These are phyloP conservation scores for Canariomyces notabilis DNA, from an alignment of 2,329 filamentous ascomycete species.

Conservation along the genomic window DNA sequence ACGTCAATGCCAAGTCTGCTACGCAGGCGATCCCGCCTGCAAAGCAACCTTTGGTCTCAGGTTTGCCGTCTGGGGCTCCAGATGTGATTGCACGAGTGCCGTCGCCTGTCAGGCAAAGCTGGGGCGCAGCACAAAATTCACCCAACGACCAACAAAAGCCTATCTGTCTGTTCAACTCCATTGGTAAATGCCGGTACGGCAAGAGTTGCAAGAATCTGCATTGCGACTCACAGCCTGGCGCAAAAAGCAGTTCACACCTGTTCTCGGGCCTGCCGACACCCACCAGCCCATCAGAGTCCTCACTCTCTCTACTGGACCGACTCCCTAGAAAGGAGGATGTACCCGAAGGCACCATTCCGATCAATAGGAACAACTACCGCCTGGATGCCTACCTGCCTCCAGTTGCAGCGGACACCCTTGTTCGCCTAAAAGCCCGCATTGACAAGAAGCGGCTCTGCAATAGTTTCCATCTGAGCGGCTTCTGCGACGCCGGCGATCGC, in stretches of 20 bases:
- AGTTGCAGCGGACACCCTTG: constrained; percentile 15
- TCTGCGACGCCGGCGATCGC: constrained; percentile 21
- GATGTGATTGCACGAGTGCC: neutral
- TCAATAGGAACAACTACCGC: constrained; percentile 28
- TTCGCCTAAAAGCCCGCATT: constrained; percentile 24
- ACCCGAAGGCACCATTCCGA: constrained; percentile 24
- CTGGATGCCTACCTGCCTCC: constrained; percentile 28
- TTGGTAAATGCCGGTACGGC: constrained; percentile 30
- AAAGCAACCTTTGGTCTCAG: neutral
- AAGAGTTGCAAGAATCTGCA: constrained; percentile 28
- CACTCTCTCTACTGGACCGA: constrained; percentile 4
- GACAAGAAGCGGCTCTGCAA: constrained; percentile 26
- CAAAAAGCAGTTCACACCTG: neutral
- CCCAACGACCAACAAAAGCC: constrained; percentile 16
- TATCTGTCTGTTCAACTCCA: constrained; percentile 25
- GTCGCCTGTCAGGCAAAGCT: neutral
- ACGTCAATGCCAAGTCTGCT: neutral
- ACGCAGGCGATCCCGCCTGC: neutral
- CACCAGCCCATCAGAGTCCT: neutral
- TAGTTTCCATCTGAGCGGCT: constrained; percentile 25
- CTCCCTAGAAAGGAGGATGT: constrained; percentile 26
- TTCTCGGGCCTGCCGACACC: neutral
- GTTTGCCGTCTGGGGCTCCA: no score
- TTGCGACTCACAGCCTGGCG: constrained; percentile 10
- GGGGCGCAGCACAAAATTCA: neutral